phyloP scores from a whole-genome alignment of 2,329 filamentous ascomycete species.

The Fusarium fujikuroi region DNA sequence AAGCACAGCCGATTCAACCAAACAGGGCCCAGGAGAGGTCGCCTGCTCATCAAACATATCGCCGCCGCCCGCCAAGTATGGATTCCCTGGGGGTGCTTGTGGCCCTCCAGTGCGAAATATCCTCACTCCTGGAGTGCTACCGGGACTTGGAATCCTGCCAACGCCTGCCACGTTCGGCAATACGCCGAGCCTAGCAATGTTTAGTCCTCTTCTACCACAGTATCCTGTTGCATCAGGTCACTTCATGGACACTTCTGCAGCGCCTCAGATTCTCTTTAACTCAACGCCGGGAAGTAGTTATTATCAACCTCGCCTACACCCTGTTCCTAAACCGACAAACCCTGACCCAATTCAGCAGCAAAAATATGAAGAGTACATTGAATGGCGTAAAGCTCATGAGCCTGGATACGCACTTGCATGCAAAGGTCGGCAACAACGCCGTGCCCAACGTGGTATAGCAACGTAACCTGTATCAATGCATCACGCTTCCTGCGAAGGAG shows the following conservation, averaged over 20 bases:
- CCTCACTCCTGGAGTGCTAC: conserved; percentile 1
- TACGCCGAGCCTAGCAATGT: neutral
- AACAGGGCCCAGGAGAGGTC: neutral
- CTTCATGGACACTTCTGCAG: neutral
- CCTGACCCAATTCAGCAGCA: conserved; percentile 57
- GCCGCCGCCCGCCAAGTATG: neutral
- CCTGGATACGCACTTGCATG: conserved; percentile 60
- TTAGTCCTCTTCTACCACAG: conserved; percentile 2
- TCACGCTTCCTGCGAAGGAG: neutral
- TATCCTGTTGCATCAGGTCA: neutral
- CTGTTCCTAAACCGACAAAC: conserved; percentile 54
- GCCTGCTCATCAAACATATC: neutral
- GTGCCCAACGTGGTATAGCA: conserved; percentile 45
- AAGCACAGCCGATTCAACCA: neutral
- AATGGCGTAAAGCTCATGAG: conserved; percentile 60
- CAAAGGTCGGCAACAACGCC: conserved; percentile 56
- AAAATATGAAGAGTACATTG: conserved; percentile 60
- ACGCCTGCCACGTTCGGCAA: neutral
- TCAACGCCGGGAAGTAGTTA: neutral
- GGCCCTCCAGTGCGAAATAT: neutral
- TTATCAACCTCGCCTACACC: conserved; percentile 12
- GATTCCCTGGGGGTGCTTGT: neutral
- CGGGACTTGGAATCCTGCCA: neutral
- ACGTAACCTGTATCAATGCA: conserved; percentile 1
- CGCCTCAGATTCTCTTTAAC: neutral